A percentile compares a stretch with the other conserved stretches of the same genome.
These are phyloP conservation scores for Galeopsis tetrahit DNA, from an alignment of 257 asterid species.

Conservation along the genomic window DNA sequence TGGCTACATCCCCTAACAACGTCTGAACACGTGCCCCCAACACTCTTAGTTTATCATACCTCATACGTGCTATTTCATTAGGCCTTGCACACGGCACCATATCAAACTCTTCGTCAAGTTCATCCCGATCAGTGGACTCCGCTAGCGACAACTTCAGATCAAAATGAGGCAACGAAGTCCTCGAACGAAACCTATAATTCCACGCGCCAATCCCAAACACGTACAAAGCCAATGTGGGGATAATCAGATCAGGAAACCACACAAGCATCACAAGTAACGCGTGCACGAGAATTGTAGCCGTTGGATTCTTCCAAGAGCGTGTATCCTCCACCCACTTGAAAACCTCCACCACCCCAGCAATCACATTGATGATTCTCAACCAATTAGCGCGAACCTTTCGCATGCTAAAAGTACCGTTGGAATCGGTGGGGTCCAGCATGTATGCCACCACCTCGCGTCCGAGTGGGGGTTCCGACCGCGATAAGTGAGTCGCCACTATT, in stretches of 20 bases:
- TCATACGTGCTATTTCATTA: constrained; percentile 58
- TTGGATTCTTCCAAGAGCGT: constrained; percentile 85
- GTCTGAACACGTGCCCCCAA: constrained; percentile 83
- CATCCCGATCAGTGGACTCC: constrained; percentile 67
- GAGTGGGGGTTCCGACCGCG: constrained; percentile 86
- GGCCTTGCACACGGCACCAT: constrained; percentile 62
- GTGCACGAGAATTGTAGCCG: constrained; percentile 73
- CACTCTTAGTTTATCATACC: constrained; percentile 75
- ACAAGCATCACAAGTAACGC: constrained; percentile 70
- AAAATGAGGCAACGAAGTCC: constrained; percentile 59
- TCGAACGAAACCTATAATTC: constrained; percentile 74
- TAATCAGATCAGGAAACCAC: constrained; percentile 78
- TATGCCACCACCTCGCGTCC: constrained; percentile 71
- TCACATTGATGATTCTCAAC: constrained; percentile 71
- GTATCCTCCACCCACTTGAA: constrained; percentile 83
- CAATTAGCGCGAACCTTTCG: constrained; percentile 80
- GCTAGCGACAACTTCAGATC: constrained; percentile 69
- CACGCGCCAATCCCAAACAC: constrained; percentile 76
- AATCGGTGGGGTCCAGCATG: constrained; percentile 71
- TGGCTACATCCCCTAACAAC: constrained; percentile 74
- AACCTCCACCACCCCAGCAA: constrained; percentile 66
- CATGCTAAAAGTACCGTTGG: constrained; percentile 70
- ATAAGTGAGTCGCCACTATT: constrained; percentile 61
- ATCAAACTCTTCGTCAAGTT: constrained; percentile 86
- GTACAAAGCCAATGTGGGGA: constrained; percentile 77